Evolutionary conservation across 2,329 filamentous ascomycete genomes (phyloP).

Genomic region (Macrophomina tecta): DNA sequence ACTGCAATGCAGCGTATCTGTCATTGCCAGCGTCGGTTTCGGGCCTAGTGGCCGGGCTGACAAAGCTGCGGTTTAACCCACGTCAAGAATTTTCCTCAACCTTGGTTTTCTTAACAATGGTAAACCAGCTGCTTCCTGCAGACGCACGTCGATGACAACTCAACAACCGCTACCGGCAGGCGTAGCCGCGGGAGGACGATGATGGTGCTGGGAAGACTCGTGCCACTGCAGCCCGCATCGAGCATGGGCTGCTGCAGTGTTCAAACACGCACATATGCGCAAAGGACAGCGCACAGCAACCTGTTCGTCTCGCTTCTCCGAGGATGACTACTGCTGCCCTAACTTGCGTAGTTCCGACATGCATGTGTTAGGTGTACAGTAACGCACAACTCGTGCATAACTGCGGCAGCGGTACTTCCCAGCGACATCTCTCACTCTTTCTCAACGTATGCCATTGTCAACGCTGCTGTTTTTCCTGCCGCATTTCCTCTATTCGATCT

Average conservation of each 20-base stretch:
- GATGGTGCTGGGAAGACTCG: too few species aligned
- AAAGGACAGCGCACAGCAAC: constrained; percentile 1
- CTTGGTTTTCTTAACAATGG: background rate
- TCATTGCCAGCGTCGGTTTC: background rate
- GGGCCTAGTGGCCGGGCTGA: background rate
- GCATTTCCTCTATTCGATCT: background rate
- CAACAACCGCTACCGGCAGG: background rate
- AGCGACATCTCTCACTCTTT: background rate
- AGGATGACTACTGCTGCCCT: background rate
- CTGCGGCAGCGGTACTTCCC: background rate
- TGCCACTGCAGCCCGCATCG: too few species aligned
- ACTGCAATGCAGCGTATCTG: constrained; percentile 20
- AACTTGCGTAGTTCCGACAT: background rate
- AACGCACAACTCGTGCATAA: background rate
- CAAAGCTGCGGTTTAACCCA: background rate
- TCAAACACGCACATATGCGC: background rate
- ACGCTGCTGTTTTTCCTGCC: background rate
- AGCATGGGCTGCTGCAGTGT: background rate
- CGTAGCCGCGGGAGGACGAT: background rate
- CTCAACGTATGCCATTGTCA: background rate
- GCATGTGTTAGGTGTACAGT: background rate
- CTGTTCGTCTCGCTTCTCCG: background rate
- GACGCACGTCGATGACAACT: background rate
- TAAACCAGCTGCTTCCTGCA: background rate
- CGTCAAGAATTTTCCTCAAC: background rate